These are phyloP conservation scores for Chaetomium globosum DNA, from an alignment of 2,329 filamentous ascomycete genomes.

Conservation along the genomic window DNA sequence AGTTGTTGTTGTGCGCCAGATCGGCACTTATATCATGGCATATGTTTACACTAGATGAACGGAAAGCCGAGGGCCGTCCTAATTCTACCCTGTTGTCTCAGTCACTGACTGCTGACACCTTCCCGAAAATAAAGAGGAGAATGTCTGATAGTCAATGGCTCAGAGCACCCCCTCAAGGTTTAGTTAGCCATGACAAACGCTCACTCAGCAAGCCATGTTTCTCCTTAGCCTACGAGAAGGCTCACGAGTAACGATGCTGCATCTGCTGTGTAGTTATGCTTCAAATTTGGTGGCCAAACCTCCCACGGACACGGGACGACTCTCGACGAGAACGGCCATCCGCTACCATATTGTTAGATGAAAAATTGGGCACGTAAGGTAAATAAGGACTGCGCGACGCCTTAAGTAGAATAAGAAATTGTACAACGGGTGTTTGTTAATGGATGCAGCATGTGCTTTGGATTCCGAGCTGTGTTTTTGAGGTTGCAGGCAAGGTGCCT, in stretches of 20 bases:
- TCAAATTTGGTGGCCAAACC: too few species aligned
- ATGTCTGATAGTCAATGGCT: background rate
- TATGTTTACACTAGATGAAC: background rate
- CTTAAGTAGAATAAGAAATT: background rate
- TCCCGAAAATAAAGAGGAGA: background rate
- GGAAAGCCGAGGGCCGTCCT: background rate
- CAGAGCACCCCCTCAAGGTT: background rate
- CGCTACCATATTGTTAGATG: background rate
- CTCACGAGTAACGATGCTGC: background rate
- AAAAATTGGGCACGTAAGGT: background rate
- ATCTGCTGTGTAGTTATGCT: background rate
- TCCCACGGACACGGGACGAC: background rate
- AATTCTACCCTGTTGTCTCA: background rate
- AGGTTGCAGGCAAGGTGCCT: background rate
- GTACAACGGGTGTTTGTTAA: background rate
- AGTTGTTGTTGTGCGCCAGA: background rate
- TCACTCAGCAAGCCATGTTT: background rate
- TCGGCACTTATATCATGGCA: constrained; percentile 2
- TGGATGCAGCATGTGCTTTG: background rate
- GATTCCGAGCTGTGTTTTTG: background rate
- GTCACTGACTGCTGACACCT: background rate
- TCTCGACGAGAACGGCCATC: background rate
- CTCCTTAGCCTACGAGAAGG: background rate
- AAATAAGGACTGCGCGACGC: background rate
- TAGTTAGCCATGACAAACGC: background rate